Conservation (phyloP, 2,329 filamentous ascomycete species). For the Elsinoe arachidis region DNA sequence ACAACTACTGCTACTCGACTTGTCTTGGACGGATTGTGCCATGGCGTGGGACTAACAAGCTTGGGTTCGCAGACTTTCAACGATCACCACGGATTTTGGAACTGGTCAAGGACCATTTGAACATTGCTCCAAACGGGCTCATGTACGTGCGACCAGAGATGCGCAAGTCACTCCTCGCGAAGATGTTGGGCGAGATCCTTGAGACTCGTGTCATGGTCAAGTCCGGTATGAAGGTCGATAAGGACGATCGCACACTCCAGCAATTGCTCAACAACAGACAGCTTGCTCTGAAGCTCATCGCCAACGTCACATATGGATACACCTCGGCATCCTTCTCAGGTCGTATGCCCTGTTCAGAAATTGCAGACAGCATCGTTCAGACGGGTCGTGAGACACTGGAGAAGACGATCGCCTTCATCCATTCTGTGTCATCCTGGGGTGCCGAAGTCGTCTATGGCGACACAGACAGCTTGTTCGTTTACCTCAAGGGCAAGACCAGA, state of each 20-base stretch:
- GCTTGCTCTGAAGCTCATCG: conserved; percentile 85
- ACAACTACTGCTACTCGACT: conserved; percentile 98
- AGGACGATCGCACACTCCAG: conserved; percentile 77
- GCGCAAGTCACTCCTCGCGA: conserved; percentile 82
- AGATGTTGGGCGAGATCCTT: conserved; percentile 92
- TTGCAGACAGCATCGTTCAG: conserved; percentile 96
- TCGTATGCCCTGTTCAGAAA: conserved; percentile 94
- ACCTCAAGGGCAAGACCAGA: conserved; percentile 76
- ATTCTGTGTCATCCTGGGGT: conserved; percentile 77
- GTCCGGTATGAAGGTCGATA: conserved; percentile 88
- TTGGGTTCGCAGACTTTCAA: conserved; percentile 85
- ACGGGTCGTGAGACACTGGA: conserved; percentile 91
- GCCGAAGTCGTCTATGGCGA: conserved; percentile 98
- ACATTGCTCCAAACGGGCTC: conserved; percentile 91
- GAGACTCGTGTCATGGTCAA: conserved; percentile 98
- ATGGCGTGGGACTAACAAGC: conserved; percentile 88
- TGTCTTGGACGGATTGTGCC: conserved; percentile 77
- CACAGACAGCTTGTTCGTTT: conserved; percentile 88
- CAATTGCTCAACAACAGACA: conserved; percentile 88
- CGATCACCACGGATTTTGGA: conserved; percentile 66
- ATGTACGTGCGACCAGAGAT: conserved; percentile 85
- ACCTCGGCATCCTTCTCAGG: conserved; percentile 95
- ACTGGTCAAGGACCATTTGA: conserved; percentile 75
- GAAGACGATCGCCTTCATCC: conserved; percentile 84
- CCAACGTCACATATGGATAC: conserved; percentile 98